Base-by-base conservation (phyloP, 2,329 filamentous ascomycete species). In the Penicillium sp. region DNA sequence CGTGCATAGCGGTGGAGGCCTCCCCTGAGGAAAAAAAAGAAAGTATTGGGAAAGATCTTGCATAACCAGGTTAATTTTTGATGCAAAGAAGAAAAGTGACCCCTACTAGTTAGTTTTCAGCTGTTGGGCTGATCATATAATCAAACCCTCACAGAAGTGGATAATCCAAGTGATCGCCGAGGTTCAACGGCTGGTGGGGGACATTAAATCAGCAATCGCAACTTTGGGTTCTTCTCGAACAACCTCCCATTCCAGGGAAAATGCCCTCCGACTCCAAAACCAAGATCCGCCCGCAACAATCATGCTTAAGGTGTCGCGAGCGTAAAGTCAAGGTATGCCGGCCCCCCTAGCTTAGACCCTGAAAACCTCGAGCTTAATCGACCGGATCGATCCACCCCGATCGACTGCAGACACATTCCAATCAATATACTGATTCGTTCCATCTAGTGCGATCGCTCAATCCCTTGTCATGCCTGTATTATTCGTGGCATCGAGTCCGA, bases 301-400 rank as follows among this genome's bases (percentile, higher is more conserved):
- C 68, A 4, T 70, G 68, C 59, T 60, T 64, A 1, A 64, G 65
- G 53, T 70, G 68, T 52, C 65, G 68, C 26, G 68, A 68, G 54
- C 66, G 68, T 54, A 70, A 69, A 52, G 65, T 70, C 16, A 70
- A 69, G 62, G 68, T 68, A 59, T 19, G 54, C 22, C 16, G 3
- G 1, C 7, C 14, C 31, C n/a, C 24, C 33, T 13, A 19, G 19
- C 31, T 39, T 27, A 29, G 19, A 39, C 35, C 55, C 33, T 43
- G 35, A 31, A 31, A 45, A 39, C 5, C 29, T 33, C 39, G 39
- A 39, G 21, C 48, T 24, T 42, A 14, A 13, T 29, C 35, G 16
- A n/a, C 19, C 31, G 19, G 31, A 21, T 3, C 39, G 39, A 22
- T 42, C 39, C n/a, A 42, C 39, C 35, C 49, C 49, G 22, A 50